These are phyloP conservation scores for Tuber calosporum DNA, from an alignment of 495 filamentous ascomycete species.

Conservation along the genomic window DNA sequence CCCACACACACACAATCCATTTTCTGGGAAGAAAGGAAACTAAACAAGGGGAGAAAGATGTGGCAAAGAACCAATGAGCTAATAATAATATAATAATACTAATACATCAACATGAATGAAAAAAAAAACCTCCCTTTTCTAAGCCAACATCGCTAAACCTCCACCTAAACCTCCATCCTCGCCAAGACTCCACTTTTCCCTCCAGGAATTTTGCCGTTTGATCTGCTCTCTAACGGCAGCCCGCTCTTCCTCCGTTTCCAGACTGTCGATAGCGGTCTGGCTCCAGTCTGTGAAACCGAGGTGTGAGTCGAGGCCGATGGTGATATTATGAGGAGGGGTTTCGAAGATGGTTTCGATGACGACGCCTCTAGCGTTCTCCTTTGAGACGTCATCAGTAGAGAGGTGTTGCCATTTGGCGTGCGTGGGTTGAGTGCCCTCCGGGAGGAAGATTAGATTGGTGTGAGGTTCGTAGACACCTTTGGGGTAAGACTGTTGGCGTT, in stretches of 20 bases:
- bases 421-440: conserved; percentile 81
- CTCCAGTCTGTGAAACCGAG: conserved; percentile 30
- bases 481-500: conserved; percentile 56
- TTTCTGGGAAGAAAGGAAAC: neutral
- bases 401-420: conserved; percentile 72
- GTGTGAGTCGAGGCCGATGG: conserved; percentile 28
- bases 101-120: neutral
- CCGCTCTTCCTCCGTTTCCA: conserved; percentile 37
- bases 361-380: conserved; percentile 3
- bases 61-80: neutral
- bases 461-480: conserved; percentile 85
- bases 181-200: neutral
- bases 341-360: conserved; percentile 33
- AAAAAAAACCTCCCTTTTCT: neutral
- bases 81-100: neutral
- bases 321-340: conserved; percentile 23
- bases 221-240: conserved; percentile 27
- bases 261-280: conserved; percentile 18
- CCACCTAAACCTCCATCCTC: neutral
- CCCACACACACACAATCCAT: neutral
- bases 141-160: neutral
- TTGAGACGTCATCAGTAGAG: neutral
- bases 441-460: conserved; percentile 83
- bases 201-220: neutral
- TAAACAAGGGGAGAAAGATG: neutral